Evolutionary conservation across 2,329 filamentous ascomycete species (phyloP).

Genomic region (Paramyrothecium sp.): DNA sequence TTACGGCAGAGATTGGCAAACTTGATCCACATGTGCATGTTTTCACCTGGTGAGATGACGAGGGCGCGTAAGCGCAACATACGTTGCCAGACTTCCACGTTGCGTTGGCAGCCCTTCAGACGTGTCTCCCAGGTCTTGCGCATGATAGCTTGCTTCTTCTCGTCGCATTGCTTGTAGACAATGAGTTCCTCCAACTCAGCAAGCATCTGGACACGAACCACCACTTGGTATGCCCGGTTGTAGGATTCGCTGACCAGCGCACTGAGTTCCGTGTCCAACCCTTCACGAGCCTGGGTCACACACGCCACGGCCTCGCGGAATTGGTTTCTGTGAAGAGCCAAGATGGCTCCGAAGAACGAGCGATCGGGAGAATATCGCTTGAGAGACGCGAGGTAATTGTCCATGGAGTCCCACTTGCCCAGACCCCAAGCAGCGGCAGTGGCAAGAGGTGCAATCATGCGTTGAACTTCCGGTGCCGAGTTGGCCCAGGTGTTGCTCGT

Average conservation of each 20-base stretch:
- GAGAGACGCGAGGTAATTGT: conserved; percentile 93
- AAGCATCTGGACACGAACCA: conserved; percentile 98
- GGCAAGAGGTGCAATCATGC: conserved; percentile 87
- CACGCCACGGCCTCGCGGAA: conserved; percentile 88
- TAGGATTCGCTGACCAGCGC: conserved; percentile 98
- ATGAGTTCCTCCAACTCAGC: conserved; percentile 98
- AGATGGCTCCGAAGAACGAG: conserved; percentile 95
- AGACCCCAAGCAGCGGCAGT: conserved; percentile 96
- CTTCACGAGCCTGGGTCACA: conserved; percentile 89
- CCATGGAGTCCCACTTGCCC: conserved; percentile 97
- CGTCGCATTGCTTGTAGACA: conserved; percentile 91
- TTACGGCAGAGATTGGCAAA: conserved; percentile 98
- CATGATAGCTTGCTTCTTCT: conserved; percentile 86
- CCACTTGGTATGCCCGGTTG: conserved; percentile 95
- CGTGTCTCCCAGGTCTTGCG: conserved; percentile 93
- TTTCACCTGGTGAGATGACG: conserved; percentile 88
- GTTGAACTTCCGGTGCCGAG: conserved; percentile 81
- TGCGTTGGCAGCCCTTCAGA: conserved; percentile 90
- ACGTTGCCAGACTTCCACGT: conserved; percentile 97
- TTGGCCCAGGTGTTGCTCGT: conserved; percentile 94
- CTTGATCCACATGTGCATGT: conserved; percentile 99
- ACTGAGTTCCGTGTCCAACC: conserved; percentile 91
- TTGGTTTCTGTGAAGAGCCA: conserved; percentile 92
- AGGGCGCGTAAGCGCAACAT: conserved; percentile 94
- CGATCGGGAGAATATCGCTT: conserved; percentile 90